Percentiles rank a stretch among this genome's conserved stretches.
These are phyloP conservation scores for Sphaceloma murrayae DNA, from an alignment of 2,329 filamentous ascomycete species.

Conservation along the genomic window DNA sequence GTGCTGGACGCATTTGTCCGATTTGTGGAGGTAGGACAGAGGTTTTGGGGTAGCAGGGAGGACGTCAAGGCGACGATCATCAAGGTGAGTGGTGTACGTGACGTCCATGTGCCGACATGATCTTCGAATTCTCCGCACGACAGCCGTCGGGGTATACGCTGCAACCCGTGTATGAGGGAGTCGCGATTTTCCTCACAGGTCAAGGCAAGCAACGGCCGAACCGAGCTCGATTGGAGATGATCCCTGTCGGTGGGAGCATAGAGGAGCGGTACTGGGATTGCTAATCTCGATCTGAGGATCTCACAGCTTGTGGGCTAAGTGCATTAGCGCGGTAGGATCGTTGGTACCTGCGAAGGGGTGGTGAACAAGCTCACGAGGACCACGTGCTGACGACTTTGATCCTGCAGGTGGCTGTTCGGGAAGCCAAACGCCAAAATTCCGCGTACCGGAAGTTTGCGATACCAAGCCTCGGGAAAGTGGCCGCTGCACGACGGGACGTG, in stretches of 20 bases:
- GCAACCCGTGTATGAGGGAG: too few species aligned
- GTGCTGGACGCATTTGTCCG: conserved; percentile 70
- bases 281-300: conserved; percentile 12
- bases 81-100: conserved; percentile 43
- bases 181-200: too few species aligned
- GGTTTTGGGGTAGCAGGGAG: conserved; percentile 47
- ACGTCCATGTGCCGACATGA: conserved; percentile 8
- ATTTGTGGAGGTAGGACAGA: conserved; percentile 58
- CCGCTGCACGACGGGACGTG: conserved; percentile 56
- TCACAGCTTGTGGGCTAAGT: conserved; percentile 1
- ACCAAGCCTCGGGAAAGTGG: conserved; percentile 60
- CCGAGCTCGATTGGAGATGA: too few species aligned
- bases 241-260: not conserved
- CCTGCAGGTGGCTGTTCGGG: conserved; percentile 60
- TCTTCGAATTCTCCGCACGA: not conserved
- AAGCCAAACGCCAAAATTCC: conserved; percentile 88
- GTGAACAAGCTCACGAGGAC: conserved; percentile 2
- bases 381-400: conserved; percentile 12
- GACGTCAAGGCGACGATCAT: conserved; percentile 55
- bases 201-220: too few species aligned
- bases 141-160: too few species aligned
- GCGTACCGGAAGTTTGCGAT: conserved; percentile 70
- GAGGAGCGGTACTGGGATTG: conserved; percentile 4
- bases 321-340: not conserved
- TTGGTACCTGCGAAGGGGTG: conserved; percentile 8